A percentile compares a stretch with the other conserved stretches of the same genome.
Evolutionary conservation across 2,329 filamentous ascomycete genomes (phyloP).

Genomic region (Fusarium verrucosum): DNA sequence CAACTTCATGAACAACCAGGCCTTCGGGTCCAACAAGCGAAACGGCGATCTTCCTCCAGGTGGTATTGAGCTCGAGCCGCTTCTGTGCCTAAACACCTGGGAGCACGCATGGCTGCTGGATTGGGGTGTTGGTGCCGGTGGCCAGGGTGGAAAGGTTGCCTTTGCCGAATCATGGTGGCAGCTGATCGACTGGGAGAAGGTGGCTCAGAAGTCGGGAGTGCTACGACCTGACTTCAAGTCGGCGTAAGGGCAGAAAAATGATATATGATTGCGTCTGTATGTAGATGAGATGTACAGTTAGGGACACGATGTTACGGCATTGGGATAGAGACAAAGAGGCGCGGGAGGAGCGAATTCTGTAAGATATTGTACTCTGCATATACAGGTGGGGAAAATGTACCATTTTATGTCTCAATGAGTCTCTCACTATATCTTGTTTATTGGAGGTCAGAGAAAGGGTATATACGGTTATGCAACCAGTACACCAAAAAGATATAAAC

Average conservation of each 20-base stretch:
- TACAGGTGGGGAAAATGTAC: conserved; percentile 45
- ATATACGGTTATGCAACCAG: background rate
- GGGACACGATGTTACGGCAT: conserved; percentile 29
- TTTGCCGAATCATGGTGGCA: conserved; percentile 90
- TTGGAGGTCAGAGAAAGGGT: background rate
- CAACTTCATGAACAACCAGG: conserved; percentile 53
- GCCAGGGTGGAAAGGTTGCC: conserved; percentile 75
- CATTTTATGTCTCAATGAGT: conserved; percentile 35
- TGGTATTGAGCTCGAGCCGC: conserved; percentile 74
- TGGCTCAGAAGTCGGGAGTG: conserved; percentile 58
- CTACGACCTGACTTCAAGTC: conserved; percentile 50
- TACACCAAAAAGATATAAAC: background rate
- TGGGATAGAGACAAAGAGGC: conserved; percentile 21
- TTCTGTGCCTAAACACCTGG: conserved; percentile 96
- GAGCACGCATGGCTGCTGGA: conserved; percentile 91
- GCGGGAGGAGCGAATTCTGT: conserved; percentile 38
- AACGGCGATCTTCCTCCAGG: conserved; percentile 64
- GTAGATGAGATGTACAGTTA: conserved; percentile 13
- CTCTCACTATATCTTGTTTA: background rate
- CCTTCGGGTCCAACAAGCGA: conserved; percentile 44
- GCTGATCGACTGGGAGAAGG: conserved; percentile 83
- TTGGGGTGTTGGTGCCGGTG: conserved; percentile 68
- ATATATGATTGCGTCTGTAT: background rate
- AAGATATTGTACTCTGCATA: conserved; percentile 48
- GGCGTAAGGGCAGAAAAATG: conserved; percentile 11